Evolutionary conservation across 495 filamentous ascomycete species (phyloP).

Genomic region (Pyrenula aspistea): DNA sequence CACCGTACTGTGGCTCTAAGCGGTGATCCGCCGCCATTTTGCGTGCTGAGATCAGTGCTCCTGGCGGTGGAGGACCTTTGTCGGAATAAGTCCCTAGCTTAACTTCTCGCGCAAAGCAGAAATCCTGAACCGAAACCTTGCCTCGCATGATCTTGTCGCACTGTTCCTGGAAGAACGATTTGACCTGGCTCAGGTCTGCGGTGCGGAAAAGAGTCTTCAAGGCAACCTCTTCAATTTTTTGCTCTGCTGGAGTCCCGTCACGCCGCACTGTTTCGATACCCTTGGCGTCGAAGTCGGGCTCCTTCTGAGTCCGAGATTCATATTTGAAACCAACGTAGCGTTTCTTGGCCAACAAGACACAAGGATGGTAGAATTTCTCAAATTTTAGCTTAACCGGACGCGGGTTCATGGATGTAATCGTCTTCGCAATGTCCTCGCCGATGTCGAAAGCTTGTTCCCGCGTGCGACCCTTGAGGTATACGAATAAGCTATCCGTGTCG

Average conservation of each 20-base stretch:
- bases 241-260: constrained; percentile 89
- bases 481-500: constrained; percentile 94
- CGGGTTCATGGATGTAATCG: constrained; percentile 82
- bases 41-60: constrained; percentile 72
- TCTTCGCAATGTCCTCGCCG: constrained; percentile 82
- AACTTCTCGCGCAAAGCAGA: constrained; percentile 88
- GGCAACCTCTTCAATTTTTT: constrained; percentile 94
- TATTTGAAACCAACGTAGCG: constrained; percentile 98
- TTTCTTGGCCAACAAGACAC: constrained; percentile 89
- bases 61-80: constrained; percentile 66
- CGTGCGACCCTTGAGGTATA: constrained; percentile 78
- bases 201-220: constrained; percentile 84
- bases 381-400: constrained; percentile 93
- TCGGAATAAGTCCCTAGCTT: constrained; percentile 83
- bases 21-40: constrained; percentile 78
- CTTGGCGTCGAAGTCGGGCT: constrained; percentile 94
- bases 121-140: constrained; percentile 82
- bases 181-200: constrained; percentile 78
- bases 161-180: constrained; percentile 80
- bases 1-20: constrained; percentile 86
- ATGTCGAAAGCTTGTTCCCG: constrained; percentile 83
- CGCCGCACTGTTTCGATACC: constrained; percentile 94
- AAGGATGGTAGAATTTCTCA: constrained; percentile 95
- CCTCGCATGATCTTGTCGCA: constrained; percentile 90
- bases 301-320: constrained; percentile 61